Evolutionary conservation across 257 asterid genomes (phyloP).

Genomic region (Agastache rugosa): DNA sequence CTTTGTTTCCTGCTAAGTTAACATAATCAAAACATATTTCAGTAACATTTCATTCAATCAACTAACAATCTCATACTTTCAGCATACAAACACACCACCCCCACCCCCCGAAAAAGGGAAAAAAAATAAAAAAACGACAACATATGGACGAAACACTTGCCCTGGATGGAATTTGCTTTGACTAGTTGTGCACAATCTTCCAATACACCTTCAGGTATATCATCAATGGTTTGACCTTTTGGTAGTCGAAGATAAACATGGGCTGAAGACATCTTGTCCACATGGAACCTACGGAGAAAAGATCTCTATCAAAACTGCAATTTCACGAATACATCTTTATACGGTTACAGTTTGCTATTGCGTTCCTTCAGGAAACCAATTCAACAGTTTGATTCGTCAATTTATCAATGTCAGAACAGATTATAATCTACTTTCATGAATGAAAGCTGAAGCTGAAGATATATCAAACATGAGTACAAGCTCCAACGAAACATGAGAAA

Average conservation of each 20-base stretch:
- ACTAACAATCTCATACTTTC: not conserved
- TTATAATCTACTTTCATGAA: not conserved
- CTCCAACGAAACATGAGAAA: not conserved
- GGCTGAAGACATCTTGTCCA: slow-evolving; percentile 98
- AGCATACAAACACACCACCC: not conserved
- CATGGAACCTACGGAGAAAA: slow-evolving; percentile 76
- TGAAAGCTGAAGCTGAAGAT: not conserved
- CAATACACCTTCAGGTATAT: slow-evolving; percentile 85
- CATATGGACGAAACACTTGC: slow-evolving; percentile 40
- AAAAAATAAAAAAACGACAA: not conserved
- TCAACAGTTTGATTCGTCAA: not conserved
- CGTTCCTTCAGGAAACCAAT: slow-evolving; percentile 2
- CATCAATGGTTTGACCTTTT: slow-evolving; percentile 81
- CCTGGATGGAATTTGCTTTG: slow-evolving; percentile 98
- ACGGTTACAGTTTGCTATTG: not conserved
- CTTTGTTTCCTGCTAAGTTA: slow-evolving; percentile 77
- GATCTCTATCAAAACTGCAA: slow-evolving; percentile 31
- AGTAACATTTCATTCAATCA: not conserved
- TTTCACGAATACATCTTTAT: not conserved
- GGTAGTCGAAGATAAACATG: slow-evolving; percentile 91
- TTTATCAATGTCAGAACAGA: not conserved
- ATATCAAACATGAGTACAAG: not conserved
- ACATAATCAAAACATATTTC: not conserved
- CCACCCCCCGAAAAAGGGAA: not conserved
- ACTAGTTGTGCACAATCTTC: slow-evolving; percentile 98